Evolutionary conservation across 352 stramenopile species (phyloP), one percentile per base, ranked within the genome.

Genomic region (Pythium periplocum): DNA sequence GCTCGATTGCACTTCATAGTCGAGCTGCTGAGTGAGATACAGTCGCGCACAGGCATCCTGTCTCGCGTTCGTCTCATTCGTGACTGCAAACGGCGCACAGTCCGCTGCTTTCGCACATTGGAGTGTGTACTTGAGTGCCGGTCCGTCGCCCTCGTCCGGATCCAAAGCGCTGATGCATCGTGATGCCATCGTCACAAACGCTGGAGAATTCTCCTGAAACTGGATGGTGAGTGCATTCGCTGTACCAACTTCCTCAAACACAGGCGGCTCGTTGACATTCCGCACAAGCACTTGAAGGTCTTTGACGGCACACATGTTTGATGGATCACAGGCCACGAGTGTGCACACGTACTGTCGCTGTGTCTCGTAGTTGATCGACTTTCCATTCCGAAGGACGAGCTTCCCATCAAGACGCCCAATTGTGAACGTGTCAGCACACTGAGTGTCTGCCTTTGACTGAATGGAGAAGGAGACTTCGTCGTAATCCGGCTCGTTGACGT

Each of bases 241-340:
- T 0, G 65, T 66, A 4, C 26, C 10, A 31, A 38, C 31, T 12
- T 75, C 64, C 30, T 26, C 59, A 56, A 86, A 86, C 38, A 11
- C 10, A 4, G 76, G 76, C 17, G 53, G 48, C 46, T 87, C 76
- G 45, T 87, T 87, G n/a, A 83, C 51, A 36, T 87, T 71, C 33
- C 46, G 61, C 32, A 87, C 59, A 50, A 62, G 45, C 12, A 87
- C 38, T 41, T 46, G 66, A 9, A 84, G 54, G 37, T 87, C 73
- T 43, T 61, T 52, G 1, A 71, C 61, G 1, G 60, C 68, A 57
- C 73, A 87, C 62, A 81, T 78, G 43, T 70, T 66, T 0, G 34
- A 62, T 30, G 68, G 64, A 73, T 87, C 76, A 45, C 76, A 87
- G 0, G 56, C 69, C 0, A 72, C 76, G 11, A 78, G 49, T 2